Evolutionary conservation across 257 asterid species (phyloP).

Genomic region (Solanum peruvianum): DNA sequence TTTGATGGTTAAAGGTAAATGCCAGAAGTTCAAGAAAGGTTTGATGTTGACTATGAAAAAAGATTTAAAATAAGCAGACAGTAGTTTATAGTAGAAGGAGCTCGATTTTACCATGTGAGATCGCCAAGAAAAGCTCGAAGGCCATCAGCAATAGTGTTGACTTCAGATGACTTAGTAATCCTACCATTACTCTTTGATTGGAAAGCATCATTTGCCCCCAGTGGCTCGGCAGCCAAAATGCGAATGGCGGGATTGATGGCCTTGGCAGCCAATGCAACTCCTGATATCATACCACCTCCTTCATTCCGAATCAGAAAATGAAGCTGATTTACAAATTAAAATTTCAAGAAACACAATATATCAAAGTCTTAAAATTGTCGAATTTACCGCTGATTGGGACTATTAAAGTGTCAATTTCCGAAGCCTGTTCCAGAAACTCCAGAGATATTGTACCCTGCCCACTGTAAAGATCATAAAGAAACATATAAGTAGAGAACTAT

Average conservation of each 20-base stretch:
- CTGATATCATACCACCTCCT: conserved; percentile 95
- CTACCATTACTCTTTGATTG: conserved; percentile 49
- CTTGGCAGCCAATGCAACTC: conserved; percentile 83
- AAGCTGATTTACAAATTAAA: not conserved
- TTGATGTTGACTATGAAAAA: not conserved
- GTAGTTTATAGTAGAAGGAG: not conserved
- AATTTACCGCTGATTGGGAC: conserved; percentile 71
- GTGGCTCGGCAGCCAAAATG: conserved; percentile 80
- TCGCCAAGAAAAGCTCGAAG: conserved; percentile 82
- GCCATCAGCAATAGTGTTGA: conserved; percentile 86
- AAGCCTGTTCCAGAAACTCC: conserved; percentile 78
- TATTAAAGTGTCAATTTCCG: conserved; percentile 59
- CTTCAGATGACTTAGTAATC: conserved; percentile 52
- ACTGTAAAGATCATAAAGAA: conserved; percentile 18
- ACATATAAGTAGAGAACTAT: not conserved
- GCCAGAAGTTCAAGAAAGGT: not conserved
- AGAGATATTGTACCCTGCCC: conserved; percentile 84
- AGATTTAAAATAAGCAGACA: not conserved
- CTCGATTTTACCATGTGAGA: conserved; percentile 57
- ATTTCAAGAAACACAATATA: not conserved
- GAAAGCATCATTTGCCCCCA: conserved; percentile 87
- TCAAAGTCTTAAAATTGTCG: not conserved
- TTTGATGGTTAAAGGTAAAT: not conserved
- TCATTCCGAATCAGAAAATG: not conserved
- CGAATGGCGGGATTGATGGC: conserved; percentile 61